Evolutionary conservation across 805 yeast species (phyloP), one percentile per base, ranked within the genome.

Genomic region (Sungouiozyma intestinalis): DNA sequence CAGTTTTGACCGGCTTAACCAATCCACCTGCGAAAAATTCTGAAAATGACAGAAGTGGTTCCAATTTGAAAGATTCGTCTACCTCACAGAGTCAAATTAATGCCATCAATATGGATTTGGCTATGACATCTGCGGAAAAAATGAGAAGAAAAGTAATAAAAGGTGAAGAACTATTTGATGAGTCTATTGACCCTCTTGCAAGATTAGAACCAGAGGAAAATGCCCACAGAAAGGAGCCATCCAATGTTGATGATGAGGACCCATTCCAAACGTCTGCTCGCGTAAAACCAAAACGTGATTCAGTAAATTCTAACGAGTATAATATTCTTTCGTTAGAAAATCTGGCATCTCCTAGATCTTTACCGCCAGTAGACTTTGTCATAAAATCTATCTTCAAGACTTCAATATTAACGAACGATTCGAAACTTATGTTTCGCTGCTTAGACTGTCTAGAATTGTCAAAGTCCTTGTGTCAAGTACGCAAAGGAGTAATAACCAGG

Each of bases 341-440:
- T 38, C 57, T 81, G 45, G 76, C 79, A 0, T 67, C 77, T 0
- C 73, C 79, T 2, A 66, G 69, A 39, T 65, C 82, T 0, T 71
- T 76, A 2, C 69, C 76, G 6, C 79, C 87, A 3, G 67, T 72
- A 13, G 79, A 75, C 43, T 61, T 65, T 35, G 65, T 76, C 3
- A 66, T 83, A 21, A 80, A 77, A 42, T 58, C 78, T 37, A 72
- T 82, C 36, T 76, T 74, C 51, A 85, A 81, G 48, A 64, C 74
- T 2, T 79, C 81, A 0, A 73, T 78, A 0, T 57, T 79, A 33
- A 76, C 76, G 0, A 74, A 78, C 44, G 90, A 83, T 52, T 67
- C 77, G 60, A 79, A 79, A 50, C 56, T 83, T 46, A 69, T 81
- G 70, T 48, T 60, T 1, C 52, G 65, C 37, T 58, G 63, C 37